Conservation (phyloP, 306 rosid genomes). For the Benincasa hispida region DNA sequence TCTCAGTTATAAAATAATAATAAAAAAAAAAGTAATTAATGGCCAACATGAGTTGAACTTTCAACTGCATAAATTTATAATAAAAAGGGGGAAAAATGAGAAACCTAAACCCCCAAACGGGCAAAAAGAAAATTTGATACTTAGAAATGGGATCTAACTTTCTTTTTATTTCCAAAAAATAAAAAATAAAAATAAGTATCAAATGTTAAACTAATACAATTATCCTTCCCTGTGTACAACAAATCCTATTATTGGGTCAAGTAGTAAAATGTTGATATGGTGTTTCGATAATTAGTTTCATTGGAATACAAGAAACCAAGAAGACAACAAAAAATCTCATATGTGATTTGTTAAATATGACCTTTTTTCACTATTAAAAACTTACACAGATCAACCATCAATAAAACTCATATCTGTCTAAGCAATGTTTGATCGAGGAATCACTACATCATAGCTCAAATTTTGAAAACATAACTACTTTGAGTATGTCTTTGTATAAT, state of each 20-base stretch:
- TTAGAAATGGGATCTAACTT: neutral
- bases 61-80: too few species aligned
- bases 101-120: too few species aligned
- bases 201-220: neutral
- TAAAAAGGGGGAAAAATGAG: too few species aligned
- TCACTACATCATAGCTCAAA: neutral
- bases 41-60: too few species aligned
- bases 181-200: neutral
- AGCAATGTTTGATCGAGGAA: neutral
- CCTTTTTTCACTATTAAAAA: too few species aligned
- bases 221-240: neutral
- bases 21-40: too few species aligned
- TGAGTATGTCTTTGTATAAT: neutral
- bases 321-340: too few species aligned
- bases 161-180: neutral
- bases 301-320: too few species aligned
- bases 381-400: neutral
- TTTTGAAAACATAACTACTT: neutral
- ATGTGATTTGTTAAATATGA: too few species aligned
- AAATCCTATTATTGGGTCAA: neutral
- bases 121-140: too few species aligned
- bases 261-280: neutral
- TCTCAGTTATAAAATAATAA: too few species aligned
- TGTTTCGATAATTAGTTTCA: too few species aligned
- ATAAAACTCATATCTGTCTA: neutral